phyloP scores from a whole-genome alignment of 2,329 filamentous ascomycete genomes.

The Aspergillus pseudoterreus region DNA sequence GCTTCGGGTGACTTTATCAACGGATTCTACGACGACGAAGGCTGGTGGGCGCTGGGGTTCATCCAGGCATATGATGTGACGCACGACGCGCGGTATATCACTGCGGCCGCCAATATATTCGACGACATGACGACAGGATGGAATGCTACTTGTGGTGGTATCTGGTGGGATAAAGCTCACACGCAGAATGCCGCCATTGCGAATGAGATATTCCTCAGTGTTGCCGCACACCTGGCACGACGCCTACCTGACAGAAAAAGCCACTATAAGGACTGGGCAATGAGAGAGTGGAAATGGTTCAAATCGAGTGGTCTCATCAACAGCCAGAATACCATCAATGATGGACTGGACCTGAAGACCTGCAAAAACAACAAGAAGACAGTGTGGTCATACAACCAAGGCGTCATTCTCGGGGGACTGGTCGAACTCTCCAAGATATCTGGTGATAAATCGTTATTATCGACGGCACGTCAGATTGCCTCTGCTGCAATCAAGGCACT shows the following conservation, averaged over 20 bases:
- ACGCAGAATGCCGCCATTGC: conserved; percentile 52
- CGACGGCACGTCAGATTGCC: conserved; percentile 48
- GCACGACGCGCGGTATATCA: conserved; percentile 41
- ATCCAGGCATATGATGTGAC: conserved; percentile 55
- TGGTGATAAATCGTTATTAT: conserved; percentile 40
- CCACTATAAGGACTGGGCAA: conserved; percentile 46
- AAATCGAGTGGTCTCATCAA: conserved; percentile 47
- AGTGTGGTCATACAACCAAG: conserved; percentile 58
- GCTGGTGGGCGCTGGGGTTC: conserved; percentile 54
- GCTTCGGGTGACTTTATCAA: conserved; percentile 21
- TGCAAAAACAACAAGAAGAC: conserved; percentile 49
- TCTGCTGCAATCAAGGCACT: conserved; percentile 49
- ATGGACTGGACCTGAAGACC: conserved; percentile 45
- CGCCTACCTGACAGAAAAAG: conserved; percentile 38
- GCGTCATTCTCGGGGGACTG: conserved; percentile 57
- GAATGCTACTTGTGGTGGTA: conserved; percentile 26
- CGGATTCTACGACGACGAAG: conserved; percentile 50
- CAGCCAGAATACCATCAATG: conserved; percentile 49
- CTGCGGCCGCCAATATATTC: conserved; percentile 49
- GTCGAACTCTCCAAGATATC: conserved; percentile 50
- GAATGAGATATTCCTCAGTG: conserved; percentile 55
- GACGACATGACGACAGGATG: conserved; percentile 11
- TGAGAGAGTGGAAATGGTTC: conserved; percentile 52
- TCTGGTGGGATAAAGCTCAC: conserved; percentile 48
- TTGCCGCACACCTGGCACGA: conserved; percentile 55